A percentile compares a stretch with the other conserved stretches of the same genome.
These are phyloP conservation scores for Papilionanthe hybrid DNA, from an alignment of 116 monocot species.

Conservation along the genomic window DNA sequence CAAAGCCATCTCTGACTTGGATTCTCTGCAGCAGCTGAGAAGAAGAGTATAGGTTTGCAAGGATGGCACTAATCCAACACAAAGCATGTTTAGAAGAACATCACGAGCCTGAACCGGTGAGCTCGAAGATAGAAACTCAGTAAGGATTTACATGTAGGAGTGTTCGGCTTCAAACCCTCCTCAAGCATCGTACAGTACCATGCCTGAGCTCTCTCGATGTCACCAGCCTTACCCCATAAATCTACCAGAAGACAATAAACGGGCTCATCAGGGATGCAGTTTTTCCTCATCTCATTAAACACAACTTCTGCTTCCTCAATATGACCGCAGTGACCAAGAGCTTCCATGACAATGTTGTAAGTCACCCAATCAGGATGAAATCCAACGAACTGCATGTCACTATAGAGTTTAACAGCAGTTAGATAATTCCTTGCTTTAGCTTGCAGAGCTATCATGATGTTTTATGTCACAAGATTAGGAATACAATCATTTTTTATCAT, in stretches of 20 bases:
- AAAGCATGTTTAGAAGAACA: no score
- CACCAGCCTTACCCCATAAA: slow-evolving; percentile 90
- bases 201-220: slow-evolving; percentile 61
- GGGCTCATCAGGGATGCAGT: slow-evolving; percentile 86
- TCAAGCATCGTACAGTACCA: slow-evolving; percentile 87
- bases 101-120: slow-evolving; percentile 45
- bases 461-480: slow-evolving; percentile 95
- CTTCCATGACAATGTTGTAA: no score
- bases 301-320: no score
- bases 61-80: slow-evolving; percentile 64
- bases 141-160: slow-evolving; percentile 89
- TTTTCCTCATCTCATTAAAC: no score
- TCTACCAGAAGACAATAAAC: slow-evolving; percentile 91
- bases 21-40: slow-evolving; percentile 69
- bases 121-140: slow-evolving; percentile 74
- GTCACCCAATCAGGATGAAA: no score
- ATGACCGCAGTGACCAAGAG: no score
- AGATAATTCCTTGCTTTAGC: slow-evolving; percentile 83
- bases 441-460: slow-evolving; percentile 92
- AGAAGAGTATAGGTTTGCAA: slow-evolving; percentile 91
- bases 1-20: slow-evolving; percentile 31
- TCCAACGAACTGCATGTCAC: slow-evolving; percentile 84
- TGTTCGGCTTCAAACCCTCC: slow-evolving; percentile 75
- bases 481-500: slow-evolving; percentile 77
- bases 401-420: slow-evolving; percentile 65